These are phyloP conservation scores for Myriosclerotinia curreyana DNA, from an alignment of 2,329 filamentous ascomycete genomes.

Conservation along the genomic window DNA sequence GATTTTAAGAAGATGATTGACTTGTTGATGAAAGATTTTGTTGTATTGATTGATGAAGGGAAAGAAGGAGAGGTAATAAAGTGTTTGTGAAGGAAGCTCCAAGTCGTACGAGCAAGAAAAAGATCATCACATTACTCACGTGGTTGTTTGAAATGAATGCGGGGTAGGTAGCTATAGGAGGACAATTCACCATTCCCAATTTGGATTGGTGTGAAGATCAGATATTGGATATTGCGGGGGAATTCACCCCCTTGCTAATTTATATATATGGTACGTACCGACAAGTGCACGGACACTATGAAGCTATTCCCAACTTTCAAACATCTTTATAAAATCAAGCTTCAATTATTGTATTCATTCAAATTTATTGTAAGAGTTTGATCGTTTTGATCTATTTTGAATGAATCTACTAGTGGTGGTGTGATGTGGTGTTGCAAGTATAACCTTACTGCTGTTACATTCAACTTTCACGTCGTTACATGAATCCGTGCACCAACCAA, in stretches of 20 bases:
- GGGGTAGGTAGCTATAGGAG: slow-evolving; percentile 18
- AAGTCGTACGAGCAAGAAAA: slow-evolving; percentile 13
- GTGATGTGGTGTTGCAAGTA: background rate
- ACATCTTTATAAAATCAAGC: no score
- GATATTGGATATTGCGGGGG: slow-evolving; percentile 16
- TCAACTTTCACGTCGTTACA: no score
- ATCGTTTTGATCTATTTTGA: no score
- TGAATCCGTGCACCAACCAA: no score
- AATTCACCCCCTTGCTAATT: background rate
- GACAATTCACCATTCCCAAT: background rate
- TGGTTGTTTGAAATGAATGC: slow-evolving; percentile 24
- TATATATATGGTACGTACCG: no score
- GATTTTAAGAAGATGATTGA: background rate
- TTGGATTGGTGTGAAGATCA: background rate
- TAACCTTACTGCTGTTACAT: no score
- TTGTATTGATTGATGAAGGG: background rate
- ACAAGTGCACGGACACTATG: no score
- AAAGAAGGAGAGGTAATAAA: background rate
- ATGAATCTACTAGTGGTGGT: no score
- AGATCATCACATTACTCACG: slow-evolving; percentile 19
- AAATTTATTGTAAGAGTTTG: no score
- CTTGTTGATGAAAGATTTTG: background rate
- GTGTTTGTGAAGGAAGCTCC: background rate
- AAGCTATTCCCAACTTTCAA: no score
- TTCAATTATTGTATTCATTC: no score